Base-by-base conservation (phyloP, 1,284 basidiomycete species). In the Fomitopsis schrenkii region DNA sequence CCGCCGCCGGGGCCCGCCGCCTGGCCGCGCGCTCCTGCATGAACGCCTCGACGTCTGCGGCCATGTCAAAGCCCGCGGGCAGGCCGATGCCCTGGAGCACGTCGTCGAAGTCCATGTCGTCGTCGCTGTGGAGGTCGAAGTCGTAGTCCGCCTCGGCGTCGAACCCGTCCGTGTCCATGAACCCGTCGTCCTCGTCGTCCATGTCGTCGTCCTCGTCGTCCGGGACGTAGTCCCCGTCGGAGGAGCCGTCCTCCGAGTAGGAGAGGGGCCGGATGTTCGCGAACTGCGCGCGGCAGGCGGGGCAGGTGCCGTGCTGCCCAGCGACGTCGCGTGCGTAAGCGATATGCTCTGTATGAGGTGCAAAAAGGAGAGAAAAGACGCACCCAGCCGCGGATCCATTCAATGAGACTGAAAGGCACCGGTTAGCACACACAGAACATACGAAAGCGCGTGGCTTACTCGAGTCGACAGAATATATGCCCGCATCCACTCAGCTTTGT, bases 201-300 rank as follows among this genome's bases (percentile, higher is more conserved):
- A 50, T 22, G 8, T 50, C 48, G 48, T 50, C 48, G 14, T 80
- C 78, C 61, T 71, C 71, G 33, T 75, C 73, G 42, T 86, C 82
- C 9, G 86, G 86, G 15, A 88, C 71, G 67, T 87, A 89, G 71
- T 88, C 86, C 15, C 81, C 86, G 67, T 88, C 86, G 2, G 84
- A 85, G 2, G 84, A 86, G 66, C 88, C 87, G 66, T 83, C 79
- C 64, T 87, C 85, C 14, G 80, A 81, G 35, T 85, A 84, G 0
- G 79, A 76, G 6, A 74, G 71, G 0, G 81, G 80, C 17, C 70
- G 73, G 58, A 88, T 78, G 59, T 83, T 78, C 33, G 86, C 74
- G 72, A 89, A 89, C 8, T 75, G 71, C 61, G 83, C 75, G 44
- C 87, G 76, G 70, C 88, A 90, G 8, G 85, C 81, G 12, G 87